Conservation (phyloP, 176 grass and related monocot genomes). For the Aegilops tauschii region DNA sequence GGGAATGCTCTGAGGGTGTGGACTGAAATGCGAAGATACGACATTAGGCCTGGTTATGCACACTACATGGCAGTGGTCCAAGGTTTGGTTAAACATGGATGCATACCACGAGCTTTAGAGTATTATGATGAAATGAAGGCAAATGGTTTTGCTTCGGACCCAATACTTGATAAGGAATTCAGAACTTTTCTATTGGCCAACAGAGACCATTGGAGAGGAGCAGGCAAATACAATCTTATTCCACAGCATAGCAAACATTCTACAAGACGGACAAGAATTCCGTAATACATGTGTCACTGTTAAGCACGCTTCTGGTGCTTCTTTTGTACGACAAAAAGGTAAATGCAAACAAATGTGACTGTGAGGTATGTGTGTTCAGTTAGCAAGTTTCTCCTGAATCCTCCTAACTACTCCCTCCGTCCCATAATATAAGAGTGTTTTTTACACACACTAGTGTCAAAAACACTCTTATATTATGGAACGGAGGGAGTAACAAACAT, state of each 20-base stretch:
- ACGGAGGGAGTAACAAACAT: not conserved
- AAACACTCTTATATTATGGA: too few species aligned
- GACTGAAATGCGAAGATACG: conserved; percentile 79
- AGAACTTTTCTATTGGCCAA: conserved; percentile 60
- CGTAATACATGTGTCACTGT: not conserved
- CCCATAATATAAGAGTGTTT: too few species aligned
- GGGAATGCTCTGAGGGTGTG: conserved; percentile 76
- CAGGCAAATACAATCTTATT: conserved; percentile 55
- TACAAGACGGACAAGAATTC: conserved; percentile 27
- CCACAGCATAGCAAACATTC: conserved; percentile 40
- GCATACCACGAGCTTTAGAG: conserved; percentile 70
- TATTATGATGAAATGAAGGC: conserved; percentile 88
- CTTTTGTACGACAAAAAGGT: not conserved
- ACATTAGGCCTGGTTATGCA: conserved; percentile 41
- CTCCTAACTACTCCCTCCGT: not conserved
- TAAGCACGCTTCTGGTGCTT: not conserved
- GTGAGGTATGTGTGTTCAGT: conserved; percentile 4
- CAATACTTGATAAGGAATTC: conserved; percentile 72
- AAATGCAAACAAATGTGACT: not conserved
- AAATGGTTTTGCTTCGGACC: conserved; percentile 68
- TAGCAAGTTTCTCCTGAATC: not conserved
- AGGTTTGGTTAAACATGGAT: conserved; percentile 73
- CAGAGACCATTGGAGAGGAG: conserved; percentile 65
- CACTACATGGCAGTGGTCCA: conserved; percentile 75
- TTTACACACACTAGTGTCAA: too few species aligned